Conservation (phyloP, 1,284 basidiomycete genomes). For the Ustilago hordei region DNA sequence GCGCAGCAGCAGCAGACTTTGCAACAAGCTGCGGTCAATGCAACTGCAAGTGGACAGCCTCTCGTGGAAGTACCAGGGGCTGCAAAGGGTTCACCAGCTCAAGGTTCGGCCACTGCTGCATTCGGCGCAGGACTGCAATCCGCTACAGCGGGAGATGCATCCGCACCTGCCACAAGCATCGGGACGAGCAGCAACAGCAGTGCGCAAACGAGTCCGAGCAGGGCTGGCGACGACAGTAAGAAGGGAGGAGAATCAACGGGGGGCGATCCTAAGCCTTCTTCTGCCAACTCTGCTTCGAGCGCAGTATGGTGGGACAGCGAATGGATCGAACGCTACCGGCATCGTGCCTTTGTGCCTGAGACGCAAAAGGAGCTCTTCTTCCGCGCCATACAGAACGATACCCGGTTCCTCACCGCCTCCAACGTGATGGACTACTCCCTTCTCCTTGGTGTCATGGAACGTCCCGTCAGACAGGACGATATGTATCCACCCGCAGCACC, state of each 20-base stretch:
- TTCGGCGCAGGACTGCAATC: constrained; percentile 30
- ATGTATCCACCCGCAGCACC: constrained; percentile 37
- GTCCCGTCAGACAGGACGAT: constrained; percentile 36
- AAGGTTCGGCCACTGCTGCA: constrained; percentile 28
- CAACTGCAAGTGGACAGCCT: constrained; percentile 21
- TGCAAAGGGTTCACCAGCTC: constrained; percentile 18
- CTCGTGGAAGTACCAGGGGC: constrained; percentile 36
- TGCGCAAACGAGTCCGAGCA: constrained; percentile 15
- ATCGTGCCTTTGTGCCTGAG: constrained; percentile 56
- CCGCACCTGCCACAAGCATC: not conserved
- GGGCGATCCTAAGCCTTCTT: constrained; percentile 13
- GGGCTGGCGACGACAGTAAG: constrained; percentile 3
- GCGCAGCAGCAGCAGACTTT: constrained; percentile 41
- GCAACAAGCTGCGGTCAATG: constrained; percentile 27
- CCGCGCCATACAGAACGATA: constrained; percentile 58
- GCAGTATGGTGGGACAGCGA: constrained; percentile 58
- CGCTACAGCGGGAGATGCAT: not conserved
- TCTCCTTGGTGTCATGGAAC: constrained; percentile 59
- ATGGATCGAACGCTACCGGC: constrained; percentile 50
- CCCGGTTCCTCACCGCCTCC: constrained; percentile 56
- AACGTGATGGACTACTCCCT: constrained; percentile 67
- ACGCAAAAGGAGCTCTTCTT: constrained; percentile 54
- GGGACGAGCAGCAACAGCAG: not conserved
- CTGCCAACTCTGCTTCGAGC: constrained; percentile 17
- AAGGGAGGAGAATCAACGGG: not conserved